These are phyloP conservation scores for Boletus sp. DNA, from an alignment of 1,284 basidiomycete genomes.

Conservation along the genomic window DNA sequence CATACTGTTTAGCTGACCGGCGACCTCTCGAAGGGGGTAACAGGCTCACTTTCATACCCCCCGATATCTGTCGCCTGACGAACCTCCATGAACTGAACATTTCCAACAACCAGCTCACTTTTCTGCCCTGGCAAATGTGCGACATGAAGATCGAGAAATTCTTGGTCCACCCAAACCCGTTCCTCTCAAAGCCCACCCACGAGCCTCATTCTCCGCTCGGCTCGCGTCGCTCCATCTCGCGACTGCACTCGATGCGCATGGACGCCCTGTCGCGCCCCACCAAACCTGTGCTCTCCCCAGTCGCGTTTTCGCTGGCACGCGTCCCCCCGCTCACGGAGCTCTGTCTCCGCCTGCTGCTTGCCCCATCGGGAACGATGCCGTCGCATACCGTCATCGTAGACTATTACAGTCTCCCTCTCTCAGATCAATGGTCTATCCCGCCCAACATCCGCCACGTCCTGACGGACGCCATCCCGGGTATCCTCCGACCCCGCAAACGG, in stretches of 20 bases:
- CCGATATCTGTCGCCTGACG: slow-evolving; percentile 54
- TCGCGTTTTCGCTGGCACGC: slow-evolving; percentile 21
- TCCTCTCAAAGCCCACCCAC: slow-evolving; percentile 37
- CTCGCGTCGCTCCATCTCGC: slow-evolving; percentile 20
- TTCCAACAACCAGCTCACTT: slow-evolving; percentile 54
- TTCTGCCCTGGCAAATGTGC: slow-evolving; percentile 63
- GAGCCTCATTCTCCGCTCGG: slow-evolving; percentile 6
- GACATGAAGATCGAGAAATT: slow-evolving; percentile 48
- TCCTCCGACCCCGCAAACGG: slow-evolving; percentile 22
- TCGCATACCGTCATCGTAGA: slow-evolving; percentile 32
- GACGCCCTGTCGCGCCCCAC: slow-evolving; percentile 15
- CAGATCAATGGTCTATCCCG: slow-evolving; percentile 31
- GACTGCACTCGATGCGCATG: slow-evolving; percentile 18
- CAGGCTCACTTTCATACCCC: slow-evolving; percentile 52
- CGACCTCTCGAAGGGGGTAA: slow-evolving; percentile 36
- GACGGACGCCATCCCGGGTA: slow-evolving; percentile 36
- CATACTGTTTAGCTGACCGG: slow-evolving; percentile 3
- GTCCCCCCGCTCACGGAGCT: slow-evolving; percentile 50
- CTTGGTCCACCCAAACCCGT: slow-evolving; percentile 54
- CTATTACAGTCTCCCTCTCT: slow-evolving; percentile 36
- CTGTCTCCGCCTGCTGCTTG: slow-evolving; percentile 46
- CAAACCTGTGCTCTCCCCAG: slow-evolving; percentile 29
- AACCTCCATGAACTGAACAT: slow-evolving; percentile 61
- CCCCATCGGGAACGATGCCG: slow-evolving; percentile 19
- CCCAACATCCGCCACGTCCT: slow-evolving; percentile 31